These are phyloP conservation scores for Scheffersomyces cryptocercus DNA, from an alignment of 1,139 yeast species.

Conservation along the genomic window DNA sequence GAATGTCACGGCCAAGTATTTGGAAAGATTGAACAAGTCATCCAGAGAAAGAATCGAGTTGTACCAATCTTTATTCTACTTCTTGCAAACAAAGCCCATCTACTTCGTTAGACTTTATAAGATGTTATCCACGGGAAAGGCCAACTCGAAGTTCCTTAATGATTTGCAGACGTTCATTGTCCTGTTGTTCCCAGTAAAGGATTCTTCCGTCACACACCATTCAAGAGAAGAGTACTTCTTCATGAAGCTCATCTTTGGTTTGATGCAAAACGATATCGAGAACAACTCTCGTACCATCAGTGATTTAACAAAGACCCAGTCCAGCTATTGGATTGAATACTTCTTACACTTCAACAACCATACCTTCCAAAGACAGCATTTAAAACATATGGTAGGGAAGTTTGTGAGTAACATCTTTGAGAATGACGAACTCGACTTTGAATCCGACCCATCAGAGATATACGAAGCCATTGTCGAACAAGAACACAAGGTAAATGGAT, in stretches of 20 bases:
- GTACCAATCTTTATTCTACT: constrained; percentile 77
- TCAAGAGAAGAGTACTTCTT: constrained; percentile 76
- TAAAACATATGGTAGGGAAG: constrained; percentile 57
- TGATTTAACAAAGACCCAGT: constrained; percentile 36
- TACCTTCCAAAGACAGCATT: constrained; percentile 58
- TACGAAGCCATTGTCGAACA: constrained; percentile 48
- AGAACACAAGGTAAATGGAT: constrained; percentile 49
- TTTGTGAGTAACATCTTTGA: constrained; percentile 48
- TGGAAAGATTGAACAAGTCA: constrained; percentile 36
- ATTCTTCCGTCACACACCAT: constrained; percentile 30
- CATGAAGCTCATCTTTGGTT: constrained; percentile 56
- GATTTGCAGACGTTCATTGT: constrained; percentile 50
- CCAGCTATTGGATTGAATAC: constrained; percentile 50
- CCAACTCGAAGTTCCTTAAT: constrained; percentile 21
- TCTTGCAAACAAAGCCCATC: constrained; percentile 80
- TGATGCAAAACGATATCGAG: constrained; percentile 50
- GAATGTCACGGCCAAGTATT: constrained; percentile 18
- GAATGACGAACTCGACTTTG: constrained; percentile 63
- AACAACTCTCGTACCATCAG: constrained; percentile 26
- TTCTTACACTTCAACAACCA: constrained; percentile 58
- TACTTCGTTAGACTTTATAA: constrained; percentile 60
- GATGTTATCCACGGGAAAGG: constrained; percentile 19
- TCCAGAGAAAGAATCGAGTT: constrained; percentile 51
- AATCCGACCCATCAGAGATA: constrained; percentile 77
- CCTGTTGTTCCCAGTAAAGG: constrained; percentile 47